Base-by-base conservation (phyloP, 1,139 yeast species). In the Suhomyces ambrosiae region DNA sequence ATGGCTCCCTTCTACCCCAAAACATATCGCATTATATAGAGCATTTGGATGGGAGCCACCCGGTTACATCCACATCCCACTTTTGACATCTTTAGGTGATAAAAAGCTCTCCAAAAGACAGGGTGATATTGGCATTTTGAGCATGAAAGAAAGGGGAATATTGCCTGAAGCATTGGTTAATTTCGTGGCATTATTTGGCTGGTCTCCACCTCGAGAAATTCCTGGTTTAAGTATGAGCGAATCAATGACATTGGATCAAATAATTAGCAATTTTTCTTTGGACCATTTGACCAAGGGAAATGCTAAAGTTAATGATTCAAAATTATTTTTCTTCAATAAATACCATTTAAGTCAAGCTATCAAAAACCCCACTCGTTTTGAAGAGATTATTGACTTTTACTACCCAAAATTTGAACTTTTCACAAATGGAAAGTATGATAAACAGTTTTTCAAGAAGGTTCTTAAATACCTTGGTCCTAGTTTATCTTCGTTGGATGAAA, bases 1-100 rank as follows among this genome's bases (percentile, higher is more conserved):
- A 60, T 94, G 99, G 99, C 67, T 92, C 7, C 84, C 96, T 1
- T 86, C 97, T 0, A 92, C 98, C 0, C 96, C 97, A 3, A 92
- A 90, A 49, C 99, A 92, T 55, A 72, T 88, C 32, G 94, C 96
- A 0, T 61, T 92, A 41, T 94, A 92, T 55, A 53, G 74, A 14
- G 96, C 97, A 0, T 83, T 92, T 57, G 92, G 89, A 0, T 90
- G 97, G 97, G 49, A 56, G 0, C 80, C 86, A 1, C 98, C 99
- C 0, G 54, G 71, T 21, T 94, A 80, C 56, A 74, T 85, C n/a
- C 99, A 92, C 57, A 85, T 92, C 32, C 98, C 99, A 0, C 64
- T 92, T 25, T 63, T 92, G 42, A 89, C 97, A 0, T 79, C 89
- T 4, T 55, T 72, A 16, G 68, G 70, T 7, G 96, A 89, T 53